Conservation (phyloP, 345 rosid genomes). For the Lepidium sativum region DNA sequence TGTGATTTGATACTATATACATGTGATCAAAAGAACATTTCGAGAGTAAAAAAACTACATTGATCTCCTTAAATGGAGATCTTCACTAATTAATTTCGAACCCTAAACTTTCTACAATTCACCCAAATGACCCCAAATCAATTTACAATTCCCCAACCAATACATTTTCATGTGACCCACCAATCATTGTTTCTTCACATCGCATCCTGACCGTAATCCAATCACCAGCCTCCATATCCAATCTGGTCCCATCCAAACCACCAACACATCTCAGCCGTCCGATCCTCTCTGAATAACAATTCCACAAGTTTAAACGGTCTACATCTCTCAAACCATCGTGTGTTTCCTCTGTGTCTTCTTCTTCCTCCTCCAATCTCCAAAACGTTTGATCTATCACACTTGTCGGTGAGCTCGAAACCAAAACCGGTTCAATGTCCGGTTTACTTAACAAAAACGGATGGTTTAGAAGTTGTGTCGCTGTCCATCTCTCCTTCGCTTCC, state of each 20-base stretch:
- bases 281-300: constrained; percentile 36
- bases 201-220: constrained; percentile 52
- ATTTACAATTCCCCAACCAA: constrained; percentile 5
- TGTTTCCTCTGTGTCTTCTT: constrained; percentile 13
- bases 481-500: constrained; percentile 49
- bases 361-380: constrained; percentile 40
- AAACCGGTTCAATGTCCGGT: constrained; percentile 18
- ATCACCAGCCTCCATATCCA: constrained; percentile 36
- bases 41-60: constrained; percentile 4
- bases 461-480: constrained; percentile 37
- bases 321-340: constrained; percentile 21
- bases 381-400: constrained; percentile 58
- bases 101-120: constrained; percentile 13
- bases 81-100: constrained; percentile 22
- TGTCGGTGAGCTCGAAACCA: constrained; percentile 53
- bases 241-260: constrained; percentile 29
- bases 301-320: background rate
- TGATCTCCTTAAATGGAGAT: constrained; percentile 12
- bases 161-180: constrained; percentile 15
- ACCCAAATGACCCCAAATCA: constrained; percentile 11
- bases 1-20: background rate
- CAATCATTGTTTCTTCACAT: constrained; percentile 27
- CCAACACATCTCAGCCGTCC: constrained; percentile 29
- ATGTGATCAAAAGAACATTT: constrained; percentile 9
- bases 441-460: constrained; percentile 40